A percentile compares a stretch with the other conserved stretches of the same genome.
These are phyloP conservation scores for Tritrichomonas foetus DNA, from an alignment of 208 protist species.

Conservation along the genomic window DNA sequence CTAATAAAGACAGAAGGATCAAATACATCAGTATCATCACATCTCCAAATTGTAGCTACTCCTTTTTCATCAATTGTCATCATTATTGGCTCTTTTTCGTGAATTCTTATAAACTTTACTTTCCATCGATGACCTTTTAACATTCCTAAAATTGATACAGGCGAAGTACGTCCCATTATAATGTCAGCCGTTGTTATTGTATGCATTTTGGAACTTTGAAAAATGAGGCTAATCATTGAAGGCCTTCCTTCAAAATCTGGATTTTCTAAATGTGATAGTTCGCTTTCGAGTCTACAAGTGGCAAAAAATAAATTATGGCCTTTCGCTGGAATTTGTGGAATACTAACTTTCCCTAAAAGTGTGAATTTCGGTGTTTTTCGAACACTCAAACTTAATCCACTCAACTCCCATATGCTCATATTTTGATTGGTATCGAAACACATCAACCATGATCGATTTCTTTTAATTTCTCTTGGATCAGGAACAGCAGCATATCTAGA, in stretches of 20 bases:
- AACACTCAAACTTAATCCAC: background rate
- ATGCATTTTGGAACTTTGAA: background rate
- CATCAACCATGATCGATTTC: background rate
- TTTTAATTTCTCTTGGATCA: background rate
- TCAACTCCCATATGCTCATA: background rate
- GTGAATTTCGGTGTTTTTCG: background rate
- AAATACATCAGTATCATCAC: conserved; percentile 13
- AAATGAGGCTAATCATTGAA: background rate
- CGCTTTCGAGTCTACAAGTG: background rate
- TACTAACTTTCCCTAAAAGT: background rate
- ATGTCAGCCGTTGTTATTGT: background rate
- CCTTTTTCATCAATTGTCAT: background rate
- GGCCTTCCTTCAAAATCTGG: background rate
- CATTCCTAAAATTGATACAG: background rate
- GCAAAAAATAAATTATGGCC: background rate
- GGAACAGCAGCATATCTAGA: background rate
- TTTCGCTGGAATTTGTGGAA: background rate
- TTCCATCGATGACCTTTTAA: background rate
- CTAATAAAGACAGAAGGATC: background rate
- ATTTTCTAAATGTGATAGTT: background rate
- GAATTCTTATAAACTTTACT: background rate
- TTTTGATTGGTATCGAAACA: background rate
- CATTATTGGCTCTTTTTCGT: background rate
- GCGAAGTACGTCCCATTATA: too few relatives aligned
- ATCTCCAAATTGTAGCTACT: background rate